Conservation (phyloP, 345 rosid genomes). For the Eucalyptus fibrosa region DNA sequence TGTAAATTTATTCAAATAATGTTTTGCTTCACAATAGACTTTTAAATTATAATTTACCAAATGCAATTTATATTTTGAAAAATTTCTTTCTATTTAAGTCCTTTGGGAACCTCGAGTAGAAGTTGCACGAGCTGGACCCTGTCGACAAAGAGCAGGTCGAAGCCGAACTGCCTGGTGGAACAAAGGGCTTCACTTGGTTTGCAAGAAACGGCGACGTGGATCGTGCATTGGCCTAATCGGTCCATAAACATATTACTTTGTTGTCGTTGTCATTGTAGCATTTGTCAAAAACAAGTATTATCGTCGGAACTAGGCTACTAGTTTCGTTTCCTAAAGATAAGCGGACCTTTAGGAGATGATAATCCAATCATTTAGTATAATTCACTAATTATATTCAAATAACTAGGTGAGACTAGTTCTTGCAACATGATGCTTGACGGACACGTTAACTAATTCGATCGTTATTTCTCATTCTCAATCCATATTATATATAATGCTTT, state of each 20-base stretch:
- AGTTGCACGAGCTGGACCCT: neutral
- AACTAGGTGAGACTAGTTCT: neutral
- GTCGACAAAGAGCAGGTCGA: neutral
- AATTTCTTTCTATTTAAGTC: no score
- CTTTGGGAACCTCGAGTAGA: neutral
- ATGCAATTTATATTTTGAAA: no score
- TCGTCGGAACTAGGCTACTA: neutral
- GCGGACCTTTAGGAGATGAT: neutral
- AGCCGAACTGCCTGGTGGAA: neutral
- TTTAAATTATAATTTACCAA: no score
- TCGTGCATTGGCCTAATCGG: neutral
- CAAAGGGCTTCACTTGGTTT: neutral
- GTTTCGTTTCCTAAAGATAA: neutral
- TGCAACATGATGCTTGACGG: neutral
- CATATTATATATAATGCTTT: neutral
- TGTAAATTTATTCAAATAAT: no score
- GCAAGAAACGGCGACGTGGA: neutral
- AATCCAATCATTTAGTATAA: neutral
- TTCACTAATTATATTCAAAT: neutral
- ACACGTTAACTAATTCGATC: fast-evolving
- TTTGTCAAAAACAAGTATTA: neutral
- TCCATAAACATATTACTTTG: neutral
- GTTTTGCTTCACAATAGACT: no score
- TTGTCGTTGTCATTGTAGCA: neutral
- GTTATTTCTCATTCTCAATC: neutral